Evolutionary conservation across 176 grass and related monocot species (phyloP).

Genomic region (Triticum aestivum): DNA sequence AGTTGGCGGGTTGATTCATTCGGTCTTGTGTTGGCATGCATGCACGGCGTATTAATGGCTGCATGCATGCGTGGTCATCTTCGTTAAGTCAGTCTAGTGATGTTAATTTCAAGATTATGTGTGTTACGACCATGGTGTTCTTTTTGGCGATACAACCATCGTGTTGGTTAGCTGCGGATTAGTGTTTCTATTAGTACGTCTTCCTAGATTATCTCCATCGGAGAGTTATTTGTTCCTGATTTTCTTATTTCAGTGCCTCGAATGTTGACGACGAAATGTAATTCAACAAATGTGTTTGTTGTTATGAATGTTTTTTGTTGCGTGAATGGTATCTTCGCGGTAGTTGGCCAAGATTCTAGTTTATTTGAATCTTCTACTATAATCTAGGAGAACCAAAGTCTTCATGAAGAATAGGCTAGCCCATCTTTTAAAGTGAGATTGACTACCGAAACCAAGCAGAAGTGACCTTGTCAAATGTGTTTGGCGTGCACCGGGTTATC

Average conservation of each 20-base stretch:
- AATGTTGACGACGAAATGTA: background rate
- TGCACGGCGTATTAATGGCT: background rate
- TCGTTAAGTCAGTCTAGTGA: background rate
- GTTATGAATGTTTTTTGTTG: too few species aligned
- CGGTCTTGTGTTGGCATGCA: background rate
- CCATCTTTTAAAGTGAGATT: too few species aligned
- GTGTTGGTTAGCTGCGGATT: background rate
- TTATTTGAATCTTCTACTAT: too few species aligned
- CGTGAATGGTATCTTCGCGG: too few species aligned
- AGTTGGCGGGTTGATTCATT: background rate
- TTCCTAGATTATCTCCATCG: background rate
- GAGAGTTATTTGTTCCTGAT: background rate
- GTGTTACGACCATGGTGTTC: background rate
- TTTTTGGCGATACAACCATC: background rate
- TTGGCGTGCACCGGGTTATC: too few species aligned
- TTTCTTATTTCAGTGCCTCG: background rate
- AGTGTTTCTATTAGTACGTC: background rate
- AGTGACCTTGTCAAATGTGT: too few species aligned
- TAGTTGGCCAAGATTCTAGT: background rate
- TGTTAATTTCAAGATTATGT: slow-evolving; percentile 10
- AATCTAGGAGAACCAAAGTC: too few species aligned
- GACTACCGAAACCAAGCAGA: too few species aligned
- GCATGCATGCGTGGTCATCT: background rate
- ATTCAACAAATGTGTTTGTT: background rate
- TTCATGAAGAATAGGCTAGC: too few species aligned